These are phyloP conservation scores for Cytospora leucostoma DNA, from an alignment of 2,329 filamentous ascomycete genomes.

Conservation along the genomic window DNA sequence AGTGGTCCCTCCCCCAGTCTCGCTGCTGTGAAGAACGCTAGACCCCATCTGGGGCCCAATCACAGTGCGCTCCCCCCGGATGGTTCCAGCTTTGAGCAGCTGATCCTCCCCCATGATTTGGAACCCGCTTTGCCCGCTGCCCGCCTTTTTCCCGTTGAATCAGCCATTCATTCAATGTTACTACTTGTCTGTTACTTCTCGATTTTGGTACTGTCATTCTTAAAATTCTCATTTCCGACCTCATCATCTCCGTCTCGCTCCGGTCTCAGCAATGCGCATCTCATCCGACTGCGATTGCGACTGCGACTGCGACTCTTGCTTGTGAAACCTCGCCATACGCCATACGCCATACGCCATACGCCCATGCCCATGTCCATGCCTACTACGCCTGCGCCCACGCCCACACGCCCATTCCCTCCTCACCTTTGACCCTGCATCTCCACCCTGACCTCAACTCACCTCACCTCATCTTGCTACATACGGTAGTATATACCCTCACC, in stretches of 20 bases:
- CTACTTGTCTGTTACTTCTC: background rate
- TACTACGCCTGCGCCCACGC: background rate
- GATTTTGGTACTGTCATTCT: conserved; percentile 11
- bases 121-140: background rate
- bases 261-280: conserved; percentile 1
- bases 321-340: too few relatives aligned
- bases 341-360: too few relatives aligned
- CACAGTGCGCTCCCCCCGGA: conserved; percentile 28
- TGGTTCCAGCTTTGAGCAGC: conserved; percentile 14
- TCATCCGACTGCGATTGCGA: background rate
- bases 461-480: background rate
- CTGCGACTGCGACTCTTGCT: conserved; percentile 1
- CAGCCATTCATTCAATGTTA: background rate
- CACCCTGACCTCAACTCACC: conserved; percentile 11
- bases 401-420: background rate
- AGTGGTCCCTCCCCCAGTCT: background rate
- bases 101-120: conserved; percentile 16
- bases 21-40: background rate
- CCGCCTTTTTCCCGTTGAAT: background rate
- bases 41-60: conserved; percentile 30
- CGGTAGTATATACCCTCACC: background rate
- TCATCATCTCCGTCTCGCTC: conserved; percentile 17
- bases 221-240: conserved; percentile 13
- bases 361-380: too few relatives aligned
- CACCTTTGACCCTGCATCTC: background rate